Conservation (phyloP, 2,329 filamentous ascomycete species). For the Trichoderma breve region DNA sequence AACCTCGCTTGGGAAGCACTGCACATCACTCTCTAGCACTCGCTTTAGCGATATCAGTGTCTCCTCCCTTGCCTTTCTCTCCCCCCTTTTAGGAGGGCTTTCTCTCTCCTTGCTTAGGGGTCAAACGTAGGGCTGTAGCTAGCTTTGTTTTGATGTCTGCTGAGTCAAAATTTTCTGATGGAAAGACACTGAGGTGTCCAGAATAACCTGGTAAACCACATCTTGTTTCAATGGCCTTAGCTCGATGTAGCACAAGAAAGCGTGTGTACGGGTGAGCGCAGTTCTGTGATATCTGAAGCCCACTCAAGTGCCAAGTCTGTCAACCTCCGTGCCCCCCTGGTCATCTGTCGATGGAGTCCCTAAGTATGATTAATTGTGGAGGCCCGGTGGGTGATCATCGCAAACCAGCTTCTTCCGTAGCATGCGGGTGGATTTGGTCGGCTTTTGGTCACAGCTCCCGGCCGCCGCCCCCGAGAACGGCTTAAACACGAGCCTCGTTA, state of each 20-base stretch:
- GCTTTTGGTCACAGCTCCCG: not conserved
- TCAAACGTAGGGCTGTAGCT: not conserved
- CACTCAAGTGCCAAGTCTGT: not conserved
- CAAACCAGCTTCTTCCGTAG: not conserved
- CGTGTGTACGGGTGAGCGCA: not conserved
- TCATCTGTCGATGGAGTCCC: not conserved
- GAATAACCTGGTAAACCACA: not conserved
- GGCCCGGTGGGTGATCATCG: not conserved
- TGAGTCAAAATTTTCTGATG: not conserved
- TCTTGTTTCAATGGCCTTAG: not conserved
- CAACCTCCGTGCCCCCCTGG: not conserved
- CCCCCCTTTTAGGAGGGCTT: not conserved
- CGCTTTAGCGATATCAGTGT: not conserved
- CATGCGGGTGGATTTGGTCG: not conserved
- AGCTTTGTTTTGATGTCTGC: not conserved
- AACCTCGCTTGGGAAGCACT: constrained; percentile 8
- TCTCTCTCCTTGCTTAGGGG: not conserved
- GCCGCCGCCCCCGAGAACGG: not conserved
- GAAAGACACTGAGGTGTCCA: not conserved
- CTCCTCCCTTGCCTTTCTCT: not conserved
- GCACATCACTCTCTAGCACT: constrained; percentile 13
- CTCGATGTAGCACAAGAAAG: not conserved
- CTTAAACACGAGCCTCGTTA: not conserved
- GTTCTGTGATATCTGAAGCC: not conserved
- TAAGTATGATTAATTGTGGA: constrained; percentile 8